These are phyloP conservation scores for Physcomitrellopsis africana DNA, from an alignment of 225 moss, liverwort and hornwort species.

Conservation along the genomic window DNA sequence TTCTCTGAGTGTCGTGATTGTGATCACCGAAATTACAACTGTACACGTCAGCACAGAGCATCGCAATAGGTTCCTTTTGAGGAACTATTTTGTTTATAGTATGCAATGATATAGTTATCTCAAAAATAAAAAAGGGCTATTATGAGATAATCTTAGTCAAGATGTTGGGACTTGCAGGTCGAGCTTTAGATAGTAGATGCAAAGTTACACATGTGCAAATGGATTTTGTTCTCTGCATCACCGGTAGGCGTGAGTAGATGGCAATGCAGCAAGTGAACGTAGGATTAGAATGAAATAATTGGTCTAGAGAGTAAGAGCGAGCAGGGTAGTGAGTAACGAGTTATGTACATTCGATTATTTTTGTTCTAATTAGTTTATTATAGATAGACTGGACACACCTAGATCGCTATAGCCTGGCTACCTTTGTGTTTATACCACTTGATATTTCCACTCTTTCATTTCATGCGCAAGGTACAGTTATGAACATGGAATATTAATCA, in stretches of 20 bases:
- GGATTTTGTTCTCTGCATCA: not conserved
- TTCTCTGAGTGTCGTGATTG: not conserved
- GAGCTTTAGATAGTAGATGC: not conserved
- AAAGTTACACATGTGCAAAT: not conserved
- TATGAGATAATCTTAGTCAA: not conserved
- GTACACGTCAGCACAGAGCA: slow-evolving; percentile 9
- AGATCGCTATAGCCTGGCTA: slow-evolving; percentile 18
- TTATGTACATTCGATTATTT: not conserved
- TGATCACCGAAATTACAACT: slow-evolving; percentile 2
- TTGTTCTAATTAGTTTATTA: not conserved
- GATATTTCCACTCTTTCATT: slow-evolving; percentile 1
- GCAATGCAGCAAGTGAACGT: not conserved
- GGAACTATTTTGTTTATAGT: not conserved
- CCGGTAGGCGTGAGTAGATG: not conserved
- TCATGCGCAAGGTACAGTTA: not conserved
- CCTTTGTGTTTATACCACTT: not conserved
- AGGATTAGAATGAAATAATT: not conserved
- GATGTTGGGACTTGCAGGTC: not conserved
- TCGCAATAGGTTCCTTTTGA: not conserved
- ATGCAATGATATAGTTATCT: not conserved
- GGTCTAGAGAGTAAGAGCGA: not conserved
- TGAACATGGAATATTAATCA: not conserved
- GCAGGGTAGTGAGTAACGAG: not conserved
- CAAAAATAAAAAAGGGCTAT: not conserved
- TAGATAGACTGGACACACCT: not conserved